A percentile compares a stretch with the other conserved stretches of the same genome.
These are phyloP conservation scores for Fusarium tupiense DNA, from an alignment of 2,329 filamentous ascomycete genomes.

Conservation along the genomic window DNA sequence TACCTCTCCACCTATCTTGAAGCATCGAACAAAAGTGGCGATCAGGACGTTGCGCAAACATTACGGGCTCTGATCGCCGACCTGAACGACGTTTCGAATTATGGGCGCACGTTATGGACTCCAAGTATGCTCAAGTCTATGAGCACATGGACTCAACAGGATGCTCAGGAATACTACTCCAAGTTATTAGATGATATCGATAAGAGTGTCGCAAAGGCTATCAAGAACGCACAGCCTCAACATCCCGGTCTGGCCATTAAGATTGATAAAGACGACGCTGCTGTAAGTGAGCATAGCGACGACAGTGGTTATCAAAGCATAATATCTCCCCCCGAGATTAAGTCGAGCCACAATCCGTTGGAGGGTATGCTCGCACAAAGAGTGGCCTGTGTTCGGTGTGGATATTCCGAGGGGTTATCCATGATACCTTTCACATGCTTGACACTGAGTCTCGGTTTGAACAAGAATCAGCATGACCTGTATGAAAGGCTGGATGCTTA, in stretches of 20 bases:
- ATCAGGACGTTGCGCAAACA: constrained; percentile 55
- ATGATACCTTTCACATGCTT: constrained; percentile 95
- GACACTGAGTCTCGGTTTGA: constrained; percentile 80
- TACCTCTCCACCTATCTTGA: constrained; percentile 67
- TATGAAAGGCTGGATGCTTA: constrained; percentile 85
- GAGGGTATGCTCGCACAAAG: constrained; percentile 89
- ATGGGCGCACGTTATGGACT: constrained; percentile 83
- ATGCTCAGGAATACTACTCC: constrained; percentile 96
- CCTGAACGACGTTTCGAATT: constrained; percentile 75
- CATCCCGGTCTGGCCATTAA: constrained; percentile 54
- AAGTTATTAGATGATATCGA: constrained; percentile 88
- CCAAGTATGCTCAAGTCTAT: constrained; percentile 85
- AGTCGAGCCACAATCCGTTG: constrained; percentile 74
- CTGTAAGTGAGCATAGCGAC: constrained; percentile 61
- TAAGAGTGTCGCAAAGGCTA: constrained; percentile 71
- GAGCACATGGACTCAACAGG: constrained; percentile 95
- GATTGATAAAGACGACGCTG: constrained; percentile 52
- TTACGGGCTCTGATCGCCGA: constrained; percentile 74
- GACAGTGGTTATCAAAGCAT: constrained; percentile 67
- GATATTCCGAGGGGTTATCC: constrained; percentile 86
- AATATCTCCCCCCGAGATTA: constrained; percentile 49
- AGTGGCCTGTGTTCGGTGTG: constrained; percentile 86
- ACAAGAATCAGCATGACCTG: constrained; percentile 71
- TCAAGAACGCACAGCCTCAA: constrained; percentile 41
- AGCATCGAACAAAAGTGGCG: constrained; percentile 39